A percentile compares a stretch with the other conserved stretches of the same genome.
Evolutionary conservation across 768 basidiomycete species (phyloP).

Genomic region (Hericium rajendrae): DNA sequence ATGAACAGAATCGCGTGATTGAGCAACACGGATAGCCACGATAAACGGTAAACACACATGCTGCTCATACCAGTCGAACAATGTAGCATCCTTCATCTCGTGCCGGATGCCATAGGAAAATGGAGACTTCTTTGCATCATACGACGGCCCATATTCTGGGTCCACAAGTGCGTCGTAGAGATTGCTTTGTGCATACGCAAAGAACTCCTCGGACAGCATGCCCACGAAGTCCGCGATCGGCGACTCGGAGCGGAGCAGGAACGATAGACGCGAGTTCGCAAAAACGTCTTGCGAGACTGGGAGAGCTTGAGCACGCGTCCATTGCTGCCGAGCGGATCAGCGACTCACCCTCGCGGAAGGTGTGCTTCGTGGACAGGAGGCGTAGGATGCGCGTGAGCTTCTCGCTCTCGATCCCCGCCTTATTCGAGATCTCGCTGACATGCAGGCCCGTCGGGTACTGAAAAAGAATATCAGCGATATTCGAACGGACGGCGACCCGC

Average conservation of each 20-base stretch:
- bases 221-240: conserved; percentile 19
- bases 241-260: conserved; percentile 24
- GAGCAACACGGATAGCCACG: no score
- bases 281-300: conserved; percentile 29
- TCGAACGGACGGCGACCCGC: conserved; percentile 24
- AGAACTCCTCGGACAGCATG: conserved; percentile 12
- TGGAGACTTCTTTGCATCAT: conserved; percentile 7
- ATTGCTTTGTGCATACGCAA: conserved; percentile 14
- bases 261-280: conserved; percentile 31
- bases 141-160: conserved; percentile 19
- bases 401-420: conserved; percentile 22
- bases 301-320: neutral
- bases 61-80: neutral
- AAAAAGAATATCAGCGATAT: conserved; percentile 30
- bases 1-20: neutral
- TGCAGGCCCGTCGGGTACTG: conserved; percentile 28
- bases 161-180: conserved; percentile 28
- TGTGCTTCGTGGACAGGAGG: conserved; percentile 29
- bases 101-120: conserved; percentile 3
- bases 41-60: neutral
- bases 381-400: conserved; percentile 33
- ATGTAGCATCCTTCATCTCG: neutral
- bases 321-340: neutral
- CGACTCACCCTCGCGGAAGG: conserved; percentile 29
- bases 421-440: conserved; percentile 24